Percentiles rank a stretch among this genome's conserved stretches.
Evolutionary conservation across 139 green algal genomes (phyloP).

Genomic region (Chlorella sp.): DNA sequence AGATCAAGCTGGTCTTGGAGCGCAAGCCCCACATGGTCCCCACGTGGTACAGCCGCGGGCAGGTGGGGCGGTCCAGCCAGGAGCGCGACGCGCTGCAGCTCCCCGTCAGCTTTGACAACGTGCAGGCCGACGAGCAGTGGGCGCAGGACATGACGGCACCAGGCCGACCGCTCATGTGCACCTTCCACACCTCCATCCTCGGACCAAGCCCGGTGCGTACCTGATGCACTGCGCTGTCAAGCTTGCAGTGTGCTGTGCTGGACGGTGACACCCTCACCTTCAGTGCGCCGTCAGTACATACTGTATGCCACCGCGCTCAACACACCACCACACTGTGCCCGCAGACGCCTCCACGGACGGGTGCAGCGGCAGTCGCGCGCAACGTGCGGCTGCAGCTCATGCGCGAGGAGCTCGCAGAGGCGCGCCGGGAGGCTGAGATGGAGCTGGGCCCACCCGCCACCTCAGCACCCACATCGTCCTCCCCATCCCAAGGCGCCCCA

Average conservation of each 20-base stretch:
- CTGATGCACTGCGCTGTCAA: too few species aligned
- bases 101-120: constrained; percentile 23
- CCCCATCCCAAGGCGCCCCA: too few species aligned
- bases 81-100: constrained; percentile 31
- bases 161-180: not conserved
- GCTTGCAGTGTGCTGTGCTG: too few species aligned
- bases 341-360: not conserved
- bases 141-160: constrained; percentile 2
- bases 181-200: constrained; percentile 2
- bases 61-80: constrained; percentile 14
- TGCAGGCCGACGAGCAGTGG: constrained; percentile 13
- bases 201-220: too few species aligned
- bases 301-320: too few species aligned
- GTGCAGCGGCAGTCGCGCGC: constrained; percentile 2
- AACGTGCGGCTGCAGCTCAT: constrained; percentile 1
- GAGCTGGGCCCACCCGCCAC: constrained; percentile 14
- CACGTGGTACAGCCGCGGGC: constrained; percentile 40
- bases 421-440: constrained; percentile 14
- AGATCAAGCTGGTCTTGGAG: constrained; percentile 47
- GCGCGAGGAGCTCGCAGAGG: constrained; percentile 15
- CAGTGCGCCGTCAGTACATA: too few species aligned
- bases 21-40: constrained; percentile 6
- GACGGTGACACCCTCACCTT: too few species aligned
- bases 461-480: too few species aligned
- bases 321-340: too few species aligned